Percentiles rank a stretch among this genome's conserved stretches.
phyloP scores from a whole-genome alignment of 2,329 filamentous ascomycete species.

The Ciborinia camelliae region DNA sequence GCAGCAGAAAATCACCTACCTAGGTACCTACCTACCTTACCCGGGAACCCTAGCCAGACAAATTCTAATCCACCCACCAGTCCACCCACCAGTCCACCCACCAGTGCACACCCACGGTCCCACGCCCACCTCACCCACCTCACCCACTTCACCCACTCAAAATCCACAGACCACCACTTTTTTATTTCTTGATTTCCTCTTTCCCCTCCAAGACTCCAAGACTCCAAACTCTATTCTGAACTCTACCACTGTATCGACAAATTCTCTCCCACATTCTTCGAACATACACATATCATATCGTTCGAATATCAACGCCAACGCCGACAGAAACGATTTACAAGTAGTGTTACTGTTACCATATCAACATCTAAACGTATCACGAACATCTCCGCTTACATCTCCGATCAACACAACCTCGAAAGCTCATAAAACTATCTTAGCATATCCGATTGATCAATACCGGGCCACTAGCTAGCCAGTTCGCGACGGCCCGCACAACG shows the following conservation, averaged over 20 bases:
- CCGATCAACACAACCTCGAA: slow-evolving; percentile 10
- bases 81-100: background rate
- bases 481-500: slow-evolving; percentile 18
- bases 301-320: background rate
- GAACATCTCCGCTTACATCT: slow-evolving; percentile 1
- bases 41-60: too few species aligned
- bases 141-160: background rate
- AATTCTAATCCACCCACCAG: too few species aligned
- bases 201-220: background rate
- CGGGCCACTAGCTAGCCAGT: slow-evolving; percentile 1
- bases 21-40: too few species aligned
- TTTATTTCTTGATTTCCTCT: slow-evolving; percentile 9
- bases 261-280: slow-evolving; percentile 2
- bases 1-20: slow-evolving; percentile 18
- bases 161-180: background rate
- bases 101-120: background rate
- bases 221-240: background rate
- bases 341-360: slow-evolving; percentile 5
- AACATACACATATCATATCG: background rate
- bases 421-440: slow-evolving; percentile 1
- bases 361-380: background rate
- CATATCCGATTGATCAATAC: slow-evolving; percentile 13
- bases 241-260: background rate
- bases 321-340: background rate
- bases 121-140: background rate